A percentile compares a stretch with the other conserved stretches of the same genome.
phyloP scores from a whole-genome alignment of 176 grass and related monocot genomes.

The Oryza coarctata region DNA sequence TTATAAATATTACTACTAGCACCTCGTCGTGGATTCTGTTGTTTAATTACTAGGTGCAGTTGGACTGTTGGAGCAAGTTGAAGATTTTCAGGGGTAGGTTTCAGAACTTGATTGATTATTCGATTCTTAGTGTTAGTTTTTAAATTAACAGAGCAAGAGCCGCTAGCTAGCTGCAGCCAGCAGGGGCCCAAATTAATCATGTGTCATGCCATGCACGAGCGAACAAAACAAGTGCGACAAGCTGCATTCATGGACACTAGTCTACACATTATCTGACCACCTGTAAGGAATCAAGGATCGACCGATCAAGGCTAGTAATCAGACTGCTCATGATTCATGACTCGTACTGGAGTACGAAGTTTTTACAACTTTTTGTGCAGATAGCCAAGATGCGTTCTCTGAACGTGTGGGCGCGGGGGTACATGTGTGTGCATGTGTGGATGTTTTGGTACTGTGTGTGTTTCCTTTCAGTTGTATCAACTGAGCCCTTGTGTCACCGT shows the following conservation, averaged over 20 bases:
- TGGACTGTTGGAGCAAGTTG: conserved; percentile 45
- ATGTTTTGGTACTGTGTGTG: conserved; percentile 40
- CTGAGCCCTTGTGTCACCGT: conserved; percentile 15
- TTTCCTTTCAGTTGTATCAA: conserved; percentile 34
- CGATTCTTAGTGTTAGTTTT: conserved; percentile 13
- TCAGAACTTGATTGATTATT: conserved; percentile 17
- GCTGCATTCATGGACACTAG: conserved; percentile 30
- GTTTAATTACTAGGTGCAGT: conserved; percentile 31
- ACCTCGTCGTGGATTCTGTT: conserved; percentile 43
- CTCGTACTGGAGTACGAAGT: background rate
- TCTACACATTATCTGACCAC: background rate
- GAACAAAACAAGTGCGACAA: conserved; percentile 26
- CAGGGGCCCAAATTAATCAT: conserved; percentile 32
- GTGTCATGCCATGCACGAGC: conserved; percentile 17
- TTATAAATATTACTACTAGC: conserved; percentile 19
- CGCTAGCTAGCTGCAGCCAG: background rate
- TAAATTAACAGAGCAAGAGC: conserved; percentile 27
- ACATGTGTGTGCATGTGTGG: conserved; percentile 52
- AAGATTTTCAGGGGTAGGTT: conserved; percentile 37
- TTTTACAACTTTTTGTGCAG: background rate
- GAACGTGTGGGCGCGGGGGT: conserved; percentile 36
- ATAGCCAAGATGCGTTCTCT: background rate
- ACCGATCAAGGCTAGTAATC: conserved; percentile 9
- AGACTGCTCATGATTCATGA: background rate
- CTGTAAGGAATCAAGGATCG: background rate